phyloP scores from a whole-genome alignment of 2,329 filamentous ascomycete species.

The Ophiostoma australiae region DNA sequence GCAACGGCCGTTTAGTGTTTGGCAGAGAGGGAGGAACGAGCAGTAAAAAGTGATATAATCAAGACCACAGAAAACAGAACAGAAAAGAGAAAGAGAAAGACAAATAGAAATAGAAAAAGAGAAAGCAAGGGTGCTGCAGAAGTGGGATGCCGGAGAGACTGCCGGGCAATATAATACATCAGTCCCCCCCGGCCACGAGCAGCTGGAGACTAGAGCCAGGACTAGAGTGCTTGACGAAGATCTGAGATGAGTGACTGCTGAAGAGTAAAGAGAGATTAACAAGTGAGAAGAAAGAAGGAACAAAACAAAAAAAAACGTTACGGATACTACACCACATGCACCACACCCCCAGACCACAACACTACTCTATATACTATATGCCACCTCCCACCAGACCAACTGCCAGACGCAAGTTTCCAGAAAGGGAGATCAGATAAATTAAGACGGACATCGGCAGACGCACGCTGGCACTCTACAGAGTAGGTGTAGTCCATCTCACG shows the following conservation, averaged over 20 bases:
- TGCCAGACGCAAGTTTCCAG: conserved; percentile 2
- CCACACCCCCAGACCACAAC: neutral
- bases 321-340: conserved; percentile 4
- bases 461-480: neutral
- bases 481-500: neutral
- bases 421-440: conserved; percentile 9
- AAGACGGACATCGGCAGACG: conserved; percentile 7
- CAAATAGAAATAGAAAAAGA: neutral
- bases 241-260: neutral
- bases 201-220: neutral
- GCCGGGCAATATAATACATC: conserved; percentile 12
- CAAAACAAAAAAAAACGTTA: neutral
- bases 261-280: neutral
- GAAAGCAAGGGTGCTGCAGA: conserved; percentile 1
- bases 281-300: neutral
- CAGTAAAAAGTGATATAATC: neutral
- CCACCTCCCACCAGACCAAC: neutral
- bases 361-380: neutral
- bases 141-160: conserved; percentile 9
- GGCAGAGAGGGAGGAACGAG: neutral
- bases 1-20: conserved; percentile 3
- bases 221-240: neutral
- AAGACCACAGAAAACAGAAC: neutral
- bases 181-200: conserved; percentile 4
- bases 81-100: neutral